Evolutionary conservation across 805 yeast genomes (phyloP), one percentile per base, ranked within the genome.

Genomic region (Candida nitratophila): DNA sequence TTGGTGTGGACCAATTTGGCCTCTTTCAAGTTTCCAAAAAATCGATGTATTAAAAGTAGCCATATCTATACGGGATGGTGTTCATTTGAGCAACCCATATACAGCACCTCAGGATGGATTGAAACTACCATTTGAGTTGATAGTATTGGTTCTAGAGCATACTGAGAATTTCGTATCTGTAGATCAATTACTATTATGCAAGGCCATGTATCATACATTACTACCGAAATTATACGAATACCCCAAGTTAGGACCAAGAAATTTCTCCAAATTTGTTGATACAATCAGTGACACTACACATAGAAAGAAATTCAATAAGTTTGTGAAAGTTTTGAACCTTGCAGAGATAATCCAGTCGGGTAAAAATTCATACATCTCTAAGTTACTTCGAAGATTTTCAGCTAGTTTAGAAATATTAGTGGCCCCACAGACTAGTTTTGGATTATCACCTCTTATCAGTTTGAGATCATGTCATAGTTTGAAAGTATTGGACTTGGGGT

Each of bases 381-480:
- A 86, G 50, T 60, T 93, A 7, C 66, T 93, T 44, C 77, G 95
- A 54, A 71, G 96, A 35, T 86, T 96, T 44, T 76, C 89, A 9
- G 60, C 71, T 17, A 74, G 71, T 33, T 66, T 93, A 40, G 76
- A 79, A 49, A 67, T 71, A 11, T 89, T 93, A 54, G 75, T 85
- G 8, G 96, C 98, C 0, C 96, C 98, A 3, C 98, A 91, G 59
- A 83, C 97, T 29, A 84, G 95, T 65, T 91, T 93, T 68, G 99
- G 99, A 0, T 74, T 81, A 41, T 85, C 95, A 2, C 97, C 98
- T 1, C 65, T 91, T 51, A 75, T 87, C n/a, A 81, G 95, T 41
- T 69, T 93, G 38, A 75, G 86, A 46, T 69, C 81, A 37, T 93
- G 99, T 60, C 66, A 66, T 20, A 70, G 73, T 26, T 65, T 91